A percentile compares a stretch with the other conserved stretches of the same genome.
Evolutionary conservation across 1,284 basidiomycete genomes (phyloP).

Genomic region (Amylostereum areolatum): DNA sequence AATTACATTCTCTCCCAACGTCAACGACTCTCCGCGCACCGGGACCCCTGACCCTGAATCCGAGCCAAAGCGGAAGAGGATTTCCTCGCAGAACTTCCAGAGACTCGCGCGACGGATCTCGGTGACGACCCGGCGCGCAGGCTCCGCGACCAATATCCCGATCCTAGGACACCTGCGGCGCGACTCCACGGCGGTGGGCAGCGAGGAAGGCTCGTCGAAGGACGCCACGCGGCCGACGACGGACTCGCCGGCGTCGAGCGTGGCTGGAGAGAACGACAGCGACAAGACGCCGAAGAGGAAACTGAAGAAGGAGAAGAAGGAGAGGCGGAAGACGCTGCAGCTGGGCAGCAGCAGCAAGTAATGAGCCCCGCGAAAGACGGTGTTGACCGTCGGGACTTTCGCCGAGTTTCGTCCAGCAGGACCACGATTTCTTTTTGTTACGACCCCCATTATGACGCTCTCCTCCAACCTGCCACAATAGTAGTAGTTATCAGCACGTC

Average conservation of each 20-base stretch:
- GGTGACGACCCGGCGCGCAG: slow-evolving; percentile 52
- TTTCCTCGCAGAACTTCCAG: slow-evolving; percentile 79
- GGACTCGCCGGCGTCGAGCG: slow-evolving; percentile 38
- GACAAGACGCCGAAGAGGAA: slow-evolving; percentile 30
- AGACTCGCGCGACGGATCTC: slow-evolving; percentile 69
- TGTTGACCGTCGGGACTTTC: neutral
- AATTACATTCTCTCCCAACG: slow-evolving; percentile 32
- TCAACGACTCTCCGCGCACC: slow-evolving; percentile 30
- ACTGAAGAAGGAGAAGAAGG: slow-evolving; percentile 30
- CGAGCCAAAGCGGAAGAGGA: slow-evolving; percentile 72
- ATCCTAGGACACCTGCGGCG: slow-evolving; percentile 35
- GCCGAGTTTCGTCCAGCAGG: neutral
- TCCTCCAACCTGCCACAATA: no score
- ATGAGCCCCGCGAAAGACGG: neutral
- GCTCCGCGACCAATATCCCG: slow-evolving; percentile 45
- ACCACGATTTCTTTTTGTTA: neutral
- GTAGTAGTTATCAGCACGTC: no score
- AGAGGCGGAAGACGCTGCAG: slow-evolving; percentile 37
- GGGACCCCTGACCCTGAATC: slow-evolving; percentile 63
- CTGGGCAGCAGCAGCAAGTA: slow-evolving; percentile 7
- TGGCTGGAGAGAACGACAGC: slow-evolving; percentile 38
- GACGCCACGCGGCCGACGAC: slow-evolving; percentile 27
- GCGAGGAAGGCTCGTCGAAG: slow-evolving; percentile 13
- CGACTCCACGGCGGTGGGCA: slow-evolving; percentile 28
- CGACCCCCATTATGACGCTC: neutral